Percentiles rank a stretch among this genome's conserved stretches.
These are phyloP conservation scores for Euphorbia tirucalli DNA, from an alignment of 345 rosid genomes.

Conservation along the genomic window DNA sequence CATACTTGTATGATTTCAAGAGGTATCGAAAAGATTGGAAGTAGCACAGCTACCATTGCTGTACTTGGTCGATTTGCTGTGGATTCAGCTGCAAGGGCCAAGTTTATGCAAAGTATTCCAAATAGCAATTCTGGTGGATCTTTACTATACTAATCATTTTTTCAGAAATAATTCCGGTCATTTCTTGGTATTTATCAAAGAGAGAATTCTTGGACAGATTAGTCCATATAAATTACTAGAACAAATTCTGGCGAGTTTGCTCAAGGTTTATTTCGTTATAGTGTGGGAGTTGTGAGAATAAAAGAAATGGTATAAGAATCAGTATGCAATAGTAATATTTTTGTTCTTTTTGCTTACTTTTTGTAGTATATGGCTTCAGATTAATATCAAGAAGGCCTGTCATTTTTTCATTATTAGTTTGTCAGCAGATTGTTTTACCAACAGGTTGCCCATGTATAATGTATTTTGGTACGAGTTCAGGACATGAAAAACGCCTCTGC, in stretches of 20 bases:
- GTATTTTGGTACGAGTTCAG: too few species aligned
- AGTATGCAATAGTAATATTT: background rate
- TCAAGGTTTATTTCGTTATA: background rate
- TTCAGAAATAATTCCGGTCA: background rate
- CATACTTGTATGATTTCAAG: constrained; percentile 95
- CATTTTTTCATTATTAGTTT: background rate
- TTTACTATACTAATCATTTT: background rate
- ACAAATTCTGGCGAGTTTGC: background rate
- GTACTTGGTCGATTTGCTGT: constrained; percentile 74
- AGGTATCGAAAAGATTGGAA: constrained; percentile 91
- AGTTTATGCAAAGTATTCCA: constrained; percentile 63
- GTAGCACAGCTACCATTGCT: constrained; percentile 80
- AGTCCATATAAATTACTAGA: background rate
- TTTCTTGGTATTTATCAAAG: background rate
- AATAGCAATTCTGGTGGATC: constrained; percentile 23
- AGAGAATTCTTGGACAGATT: background rate
- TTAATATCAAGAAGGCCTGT: background rate
- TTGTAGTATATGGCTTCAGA: constrained; percentile 9
- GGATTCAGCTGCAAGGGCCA: constrained; percentile 51
- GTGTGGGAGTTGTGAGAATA: background rate
- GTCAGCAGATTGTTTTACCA: background rate
- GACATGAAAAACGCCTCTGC: too few species aligned
- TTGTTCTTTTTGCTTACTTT: background rate
- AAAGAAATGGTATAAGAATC: background rate
- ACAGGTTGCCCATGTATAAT: background rate